Conservation (phyloP, 2,329 filamentous ascomycete species). For the Tothia fuscella region DNA sequence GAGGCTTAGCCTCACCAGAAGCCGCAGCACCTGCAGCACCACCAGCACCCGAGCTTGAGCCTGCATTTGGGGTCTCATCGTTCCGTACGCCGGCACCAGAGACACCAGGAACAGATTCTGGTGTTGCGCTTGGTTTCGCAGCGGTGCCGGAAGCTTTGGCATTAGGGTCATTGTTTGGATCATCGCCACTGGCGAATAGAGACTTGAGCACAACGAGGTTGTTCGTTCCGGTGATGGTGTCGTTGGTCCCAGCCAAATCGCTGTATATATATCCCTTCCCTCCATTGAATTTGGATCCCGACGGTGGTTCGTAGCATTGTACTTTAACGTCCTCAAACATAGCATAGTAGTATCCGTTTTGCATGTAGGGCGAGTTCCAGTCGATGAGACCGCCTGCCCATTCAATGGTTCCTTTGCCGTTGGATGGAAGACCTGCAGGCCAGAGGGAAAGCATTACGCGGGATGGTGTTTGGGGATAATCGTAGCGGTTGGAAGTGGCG, state of each 20-base stretch:
- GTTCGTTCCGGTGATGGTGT: conserved; percentile 64
- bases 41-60: conserved; percentile 6
- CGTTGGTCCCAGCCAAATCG: conserved; percentile 52
- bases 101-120: conserved; percentile 44
- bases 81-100: conserved; percentile 31
- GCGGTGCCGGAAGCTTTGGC: conserved; percentile 21
- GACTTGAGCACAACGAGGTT: conserved; percentile 66
- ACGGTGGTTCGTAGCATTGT: conserved; percentile 76
- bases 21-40: background rate
- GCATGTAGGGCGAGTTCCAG: conserved; percentile 73
- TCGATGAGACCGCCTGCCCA: conserved; percentile 89
- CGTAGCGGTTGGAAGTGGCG: conserved; percentile 63
- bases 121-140: conserved; percentile 18
- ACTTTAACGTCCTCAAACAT: conserved; percentile 66
- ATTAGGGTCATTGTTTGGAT: conserved; percentile 43
- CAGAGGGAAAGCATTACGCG: conserved; percentile 91
- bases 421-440: conserved; percentile 74
- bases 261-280: conserved; percentile 65
- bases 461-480: conserved; percentile 82
- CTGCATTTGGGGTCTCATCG: background rate
- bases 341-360: conserved; percentile 83
- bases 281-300: conserved; percentile 49
- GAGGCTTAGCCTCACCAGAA: background rate
- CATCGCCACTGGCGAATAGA: conserved; percentile 65
- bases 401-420: conserved; percentile 70